phyloP scores from a whole-genome alignment of 2,329 filamentous ascomycete species.

The Calonectria multiphialidica region DNA sequence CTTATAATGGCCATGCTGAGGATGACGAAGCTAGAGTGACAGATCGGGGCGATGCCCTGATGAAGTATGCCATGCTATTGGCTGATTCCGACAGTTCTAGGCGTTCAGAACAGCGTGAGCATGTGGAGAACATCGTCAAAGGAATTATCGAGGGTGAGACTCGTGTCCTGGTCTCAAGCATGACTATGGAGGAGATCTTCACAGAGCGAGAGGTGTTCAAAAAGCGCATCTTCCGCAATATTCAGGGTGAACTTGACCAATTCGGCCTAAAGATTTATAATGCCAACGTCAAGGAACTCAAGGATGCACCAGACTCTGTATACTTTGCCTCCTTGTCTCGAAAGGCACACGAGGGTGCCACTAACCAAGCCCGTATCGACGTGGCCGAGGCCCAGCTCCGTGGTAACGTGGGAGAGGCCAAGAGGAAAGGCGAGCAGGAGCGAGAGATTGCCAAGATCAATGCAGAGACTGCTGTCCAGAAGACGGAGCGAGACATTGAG shows the following conservation, averaged over 20 bases:
- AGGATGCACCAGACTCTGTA: conserved; percentile 83
- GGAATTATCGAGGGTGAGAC: conserved; percentile 93
- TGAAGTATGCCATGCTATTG: conserved; percentile 86
- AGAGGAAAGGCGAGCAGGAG: conserved; percentile 84
- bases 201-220: conserved; percentile 83
- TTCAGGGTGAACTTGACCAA: conserved; percentile 83
- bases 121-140: conserved; percentile 88
- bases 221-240: conserved; percentile 78
- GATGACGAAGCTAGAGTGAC: conserved; percentile 51
- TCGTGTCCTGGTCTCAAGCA: conserved; percentile 83
- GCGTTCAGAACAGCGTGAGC: conserved; percentile 58
- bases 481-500: conserved; percentile 87
- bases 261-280: conserved; percentile 82
- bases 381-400: conserved; percentile 73
- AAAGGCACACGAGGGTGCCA: conserved; percentile 88
- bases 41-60: conserved; percentile 72
- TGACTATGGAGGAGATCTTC: conserved; percentile 96
- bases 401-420: conserved; percentile 81
- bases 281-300: conserved; percentile 86
- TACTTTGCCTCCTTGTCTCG: conserved; percentile 87
- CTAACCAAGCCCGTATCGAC: conserved; percentile 80
- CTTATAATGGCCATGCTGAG: conserved; percentile 28
- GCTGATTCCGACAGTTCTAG: conserved; percentile 70
- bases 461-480: conserved; percentile 85
- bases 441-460: conserved; percentile 91